Conservation (phyloP, 768 basidiomycete species). For the Fomitopsis pulvina region DNA sequence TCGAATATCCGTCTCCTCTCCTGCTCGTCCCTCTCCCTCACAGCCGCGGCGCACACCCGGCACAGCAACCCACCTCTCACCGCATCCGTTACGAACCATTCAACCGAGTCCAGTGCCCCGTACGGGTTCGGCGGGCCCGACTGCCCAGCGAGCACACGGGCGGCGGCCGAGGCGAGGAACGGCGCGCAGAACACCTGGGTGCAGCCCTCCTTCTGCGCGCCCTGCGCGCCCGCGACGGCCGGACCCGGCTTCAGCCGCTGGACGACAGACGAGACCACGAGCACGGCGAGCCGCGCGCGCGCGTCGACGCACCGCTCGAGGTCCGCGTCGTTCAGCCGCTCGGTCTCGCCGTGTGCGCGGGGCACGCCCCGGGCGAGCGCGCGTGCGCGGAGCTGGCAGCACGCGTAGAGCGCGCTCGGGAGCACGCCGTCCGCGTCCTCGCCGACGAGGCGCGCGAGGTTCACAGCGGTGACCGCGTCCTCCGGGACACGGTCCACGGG, state of each 20-base stretch:
- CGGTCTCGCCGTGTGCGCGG: neutral
- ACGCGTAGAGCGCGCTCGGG: slow-evolving; percentile 16
- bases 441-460: slow-evolving; percentile 15
- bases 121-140: neutral
- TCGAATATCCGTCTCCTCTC: neutral
- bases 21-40: neutral
- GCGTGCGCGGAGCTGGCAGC: slow-evolving; percentile 10
- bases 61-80: neutral
- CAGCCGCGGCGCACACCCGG: neutral
- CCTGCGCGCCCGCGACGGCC: neutral
- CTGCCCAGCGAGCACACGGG: neutral
- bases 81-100: neutral
- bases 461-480: slow-evolving; percentile 13
- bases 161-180: neutral
- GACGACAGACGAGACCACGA: neutral
- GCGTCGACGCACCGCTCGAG: neutral
- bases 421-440: slow-evolving; percentile 7
- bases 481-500: neutral
- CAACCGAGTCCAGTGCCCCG: neutral
- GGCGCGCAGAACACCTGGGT: neutral
- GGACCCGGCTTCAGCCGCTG: neutral
- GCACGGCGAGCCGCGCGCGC: neutral
- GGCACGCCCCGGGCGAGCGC: neutral
- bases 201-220: neutral
- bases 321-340: neutral